Evolutionary conservation across 2,329 filamentous ascomycete species (phyloP).

Genomic region (Nothophoma quercina): DNA sequence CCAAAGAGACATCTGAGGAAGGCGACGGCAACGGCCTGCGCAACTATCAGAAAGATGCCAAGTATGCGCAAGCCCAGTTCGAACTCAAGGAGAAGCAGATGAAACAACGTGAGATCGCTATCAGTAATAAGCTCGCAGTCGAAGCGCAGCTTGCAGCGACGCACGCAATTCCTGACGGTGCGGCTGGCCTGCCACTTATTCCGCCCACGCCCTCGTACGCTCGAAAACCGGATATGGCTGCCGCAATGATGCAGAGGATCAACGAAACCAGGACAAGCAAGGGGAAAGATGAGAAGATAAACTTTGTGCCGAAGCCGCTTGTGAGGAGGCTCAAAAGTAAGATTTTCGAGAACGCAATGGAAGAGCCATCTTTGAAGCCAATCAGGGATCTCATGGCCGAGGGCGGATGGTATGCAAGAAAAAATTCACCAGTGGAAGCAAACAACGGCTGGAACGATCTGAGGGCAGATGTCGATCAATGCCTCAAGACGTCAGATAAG

Average conservation of each 20-base stretch:
- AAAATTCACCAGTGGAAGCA: background rate
- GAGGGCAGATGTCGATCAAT: too few relatives aligned
- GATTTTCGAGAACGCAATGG: slow-evolving; percentile 24
- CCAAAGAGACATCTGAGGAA: slow-evolving; percentile 31
- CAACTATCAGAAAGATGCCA: slow-evolving; percentile 37
- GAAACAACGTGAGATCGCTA: slow-evolving; percentile 38
- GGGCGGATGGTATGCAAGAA: background rate
- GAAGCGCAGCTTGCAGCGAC: slow-evolving; percentile 34
- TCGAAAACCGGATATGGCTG: slow-evolving; percentile 13
- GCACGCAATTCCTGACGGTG: slow-evolving; percentile 10
- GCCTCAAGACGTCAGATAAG: too few relatives aligned
- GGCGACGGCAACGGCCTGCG: slow-evolving; percentile 29
- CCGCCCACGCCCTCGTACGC: slow-evolving; percentile 27
- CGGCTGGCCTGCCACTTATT: slow-evolving; percentile 34
- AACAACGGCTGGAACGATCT: background rate
- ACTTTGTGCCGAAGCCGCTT: slow-evolving; percentile 26
- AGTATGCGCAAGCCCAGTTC: slow-evolving; percentile 26
- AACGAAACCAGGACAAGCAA: slow-evolving; percentile 1
- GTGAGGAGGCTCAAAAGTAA: slow-evolving; percentile 30
- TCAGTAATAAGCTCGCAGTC: slow-evolving; percentile 34
- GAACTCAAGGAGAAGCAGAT: slow-evolving; percentile 24
- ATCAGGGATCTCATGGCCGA: background rate
- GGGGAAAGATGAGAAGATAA: slow-evolving; percentile 19
- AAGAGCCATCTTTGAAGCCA: background rate
- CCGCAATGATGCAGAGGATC: slow-evolving; percentile 18